These are phyloP conservation scores for Elsinoe necatrix DNA, from an alignment of 2,329 filamentous ascomycete genomes.

Conservation along the genomic window DNA sequence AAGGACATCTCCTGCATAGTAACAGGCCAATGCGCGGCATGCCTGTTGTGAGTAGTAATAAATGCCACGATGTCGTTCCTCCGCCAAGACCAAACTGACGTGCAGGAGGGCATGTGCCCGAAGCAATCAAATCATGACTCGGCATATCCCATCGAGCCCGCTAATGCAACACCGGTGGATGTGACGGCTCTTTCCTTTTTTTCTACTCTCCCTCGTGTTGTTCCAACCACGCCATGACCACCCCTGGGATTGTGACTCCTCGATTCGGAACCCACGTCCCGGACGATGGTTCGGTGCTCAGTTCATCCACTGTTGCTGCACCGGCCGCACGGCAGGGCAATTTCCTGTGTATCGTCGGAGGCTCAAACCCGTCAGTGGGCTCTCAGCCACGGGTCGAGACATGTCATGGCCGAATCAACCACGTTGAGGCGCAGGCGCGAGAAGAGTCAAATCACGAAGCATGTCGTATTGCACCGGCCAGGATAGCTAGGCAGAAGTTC, in stretches of 20 bases:
- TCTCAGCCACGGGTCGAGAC: background rate
- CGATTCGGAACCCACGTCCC: background rate
- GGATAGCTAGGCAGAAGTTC: background rate
- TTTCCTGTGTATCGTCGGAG: no score
- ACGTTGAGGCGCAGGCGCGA: background rate
- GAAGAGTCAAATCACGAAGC: background rate
- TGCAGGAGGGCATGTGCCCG: background rate
- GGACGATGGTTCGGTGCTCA: background rate
- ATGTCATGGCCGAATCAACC: background rate
- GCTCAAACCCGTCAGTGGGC: no score
- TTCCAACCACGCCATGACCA: background rate
- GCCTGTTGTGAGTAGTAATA: no score
- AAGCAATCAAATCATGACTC: conserved; percentile 2
- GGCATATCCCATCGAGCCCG: background rate
- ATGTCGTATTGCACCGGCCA: background rate
- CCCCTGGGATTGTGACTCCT: background rate
- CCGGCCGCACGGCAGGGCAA: background rate
- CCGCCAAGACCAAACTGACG: background rate
- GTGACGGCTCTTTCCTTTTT: background rate
- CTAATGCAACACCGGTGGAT: background rate
- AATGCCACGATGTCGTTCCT: background rate
- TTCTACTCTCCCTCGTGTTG: background rate
- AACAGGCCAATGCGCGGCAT: background rate
- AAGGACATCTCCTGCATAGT: background rate
- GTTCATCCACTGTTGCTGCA: background rate